These are phyloP conservation scores for Blastobotrys chiropterorum DNA, from an alignment of 805 yeast species.

Conservation along the genomic window DNA sequence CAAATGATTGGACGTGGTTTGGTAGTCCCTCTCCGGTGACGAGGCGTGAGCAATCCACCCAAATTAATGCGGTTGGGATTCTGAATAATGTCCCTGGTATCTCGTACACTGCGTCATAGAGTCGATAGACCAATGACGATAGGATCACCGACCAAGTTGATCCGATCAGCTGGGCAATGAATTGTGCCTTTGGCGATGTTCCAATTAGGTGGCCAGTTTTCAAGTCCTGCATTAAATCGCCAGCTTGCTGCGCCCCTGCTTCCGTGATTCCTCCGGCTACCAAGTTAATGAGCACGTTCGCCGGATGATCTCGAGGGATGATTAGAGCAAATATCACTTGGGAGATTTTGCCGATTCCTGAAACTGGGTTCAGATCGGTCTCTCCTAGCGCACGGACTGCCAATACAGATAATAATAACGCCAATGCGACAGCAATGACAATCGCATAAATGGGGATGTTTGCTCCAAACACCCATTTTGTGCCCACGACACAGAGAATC, in stretches of 20 bases:
- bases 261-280: conserved; percentile 97
- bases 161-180: conserved; percentile 83
- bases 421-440: conserved; percentile 61
- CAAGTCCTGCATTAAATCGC: conserved; percentile 94
- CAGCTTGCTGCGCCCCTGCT: conserved; percentile 99
- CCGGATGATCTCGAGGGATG: conserved; percentile 68
- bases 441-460: conserved; percentile 68
- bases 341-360: conserved; percentile 92
- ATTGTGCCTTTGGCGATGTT: conserved; percentile 90
- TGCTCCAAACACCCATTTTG: conserved; percentile 62
- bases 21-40: conserved; percentile 92
- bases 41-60: conserved; percentile 93
- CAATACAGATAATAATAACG: conserved; percentile 70
- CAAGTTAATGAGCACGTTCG: conserved; percentile 74
- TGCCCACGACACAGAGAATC: conserved; percentile 56
- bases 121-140: conserved; percentile 74
- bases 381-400: conserved; percentile 96
- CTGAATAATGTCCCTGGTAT: conserved; percentile 80
- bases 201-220: conserved; percentile 90
- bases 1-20: conserved; percentile 63
- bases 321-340: conserved; percentile 82
- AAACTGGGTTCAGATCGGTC: conserved; percentile 93
- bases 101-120: conserved; percentile 74
- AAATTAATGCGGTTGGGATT: conserved; percentile 90
- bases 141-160: conserved; percentile 76